These are phyloP conservation scores for Neltuma alba DNA, from an alignment of 306 rosid species.

Conservation along the genomic window DNA sequence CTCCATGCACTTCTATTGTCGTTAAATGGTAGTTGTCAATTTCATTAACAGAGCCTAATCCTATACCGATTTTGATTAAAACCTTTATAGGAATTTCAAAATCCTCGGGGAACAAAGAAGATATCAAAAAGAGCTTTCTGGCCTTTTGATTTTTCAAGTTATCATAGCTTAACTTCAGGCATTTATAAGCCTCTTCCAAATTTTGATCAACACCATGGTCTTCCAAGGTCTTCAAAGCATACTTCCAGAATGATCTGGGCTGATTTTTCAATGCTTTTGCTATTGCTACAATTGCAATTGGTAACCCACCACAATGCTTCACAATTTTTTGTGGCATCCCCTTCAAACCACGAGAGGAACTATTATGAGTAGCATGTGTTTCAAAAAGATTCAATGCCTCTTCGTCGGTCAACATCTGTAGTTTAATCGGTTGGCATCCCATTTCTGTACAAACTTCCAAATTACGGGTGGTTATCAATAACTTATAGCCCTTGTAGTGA, in stretches of 20 bases:
- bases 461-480: conserved; percentile 26
- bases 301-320: conserved; percentile 30
- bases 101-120: conserved; percentile 35
- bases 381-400: conserved; percentile 26
- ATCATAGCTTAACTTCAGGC: conserved; percentile 32
- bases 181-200: conserved; percentile 6
- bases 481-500: neutral
- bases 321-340: neutral
- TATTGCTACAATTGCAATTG: neutral
- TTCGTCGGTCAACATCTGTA: neutral
- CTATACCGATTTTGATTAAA: neutral
- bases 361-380: neutral
- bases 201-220: neutral
- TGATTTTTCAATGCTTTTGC: conserved; percentile 21
- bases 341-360: neutral
- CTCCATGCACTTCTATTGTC: neutral
- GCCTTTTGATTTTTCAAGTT: conserved; percentile 5
- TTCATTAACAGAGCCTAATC: conserved; percentile 1
- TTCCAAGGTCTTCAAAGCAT: neutral
- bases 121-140: conserved; percentile 13
- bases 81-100: neutral
- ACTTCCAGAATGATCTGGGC: neutral
- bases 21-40: neutral
- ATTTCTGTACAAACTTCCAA: neutral
- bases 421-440: conserved; percentile 17